phyloP scores from a whole-genome alignment of 2,329 filamentous ascomycete species.

The Blastomyces parvus region DNA sequence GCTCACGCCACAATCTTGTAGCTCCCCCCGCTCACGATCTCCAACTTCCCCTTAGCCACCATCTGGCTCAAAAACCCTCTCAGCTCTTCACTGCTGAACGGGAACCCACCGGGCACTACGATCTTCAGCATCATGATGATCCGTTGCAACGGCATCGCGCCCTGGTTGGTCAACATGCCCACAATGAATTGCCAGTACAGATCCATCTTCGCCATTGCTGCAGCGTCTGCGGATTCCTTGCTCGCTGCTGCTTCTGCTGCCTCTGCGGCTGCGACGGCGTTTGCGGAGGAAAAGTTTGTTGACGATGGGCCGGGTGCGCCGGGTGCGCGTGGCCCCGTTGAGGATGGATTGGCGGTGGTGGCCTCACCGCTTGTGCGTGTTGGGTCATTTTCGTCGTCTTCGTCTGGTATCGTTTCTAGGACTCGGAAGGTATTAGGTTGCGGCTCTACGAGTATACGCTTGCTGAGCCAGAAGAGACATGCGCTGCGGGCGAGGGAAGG shows the following conservation, averaged over 20 bases:
- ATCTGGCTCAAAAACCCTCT: slow-evolving; percentile 70
- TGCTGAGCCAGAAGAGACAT: slow-evolving; percentile 54
- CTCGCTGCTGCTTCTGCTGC: slow-evolving; percentile 35
- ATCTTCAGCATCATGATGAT: slow-evolving; percentile 96
- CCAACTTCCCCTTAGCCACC: slow-evolving; percentile 61
- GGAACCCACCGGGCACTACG: slow-evolving; percentile 76
- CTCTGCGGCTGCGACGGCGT: slow-evolving; percentile 32
- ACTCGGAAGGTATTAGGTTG: slow-evolving; percentile 47
- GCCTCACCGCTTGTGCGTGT: slow-evolving; percentile 17
- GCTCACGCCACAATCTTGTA: slow-evolving; percentile 44
- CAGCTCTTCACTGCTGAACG: slow-evolving; percentile 82
- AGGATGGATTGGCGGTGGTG: slow-evolving; percentile 18
- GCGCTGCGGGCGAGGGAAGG: slow-evolving; percentile 49
- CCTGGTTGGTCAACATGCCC: slow-evolving; percentile 90
- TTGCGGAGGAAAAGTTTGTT: slow-evolving; percentile 15
- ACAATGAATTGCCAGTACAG: slow-evolving; percentile 89
- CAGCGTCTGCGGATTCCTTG: slow-evolving; percentile 42
- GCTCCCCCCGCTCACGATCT: slow-evolving; percentile 56
- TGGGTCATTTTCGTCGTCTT: slow-evolving; percentile 21
- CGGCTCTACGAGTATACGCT: slow-evolving; percentile 41
- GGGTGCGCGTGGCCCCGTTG: slow-evolving; percentile 13
- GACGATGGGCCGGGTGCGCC: slow-evolving; percentile 5
- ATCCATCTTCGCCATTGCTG: slow-evolving; percentile 57
- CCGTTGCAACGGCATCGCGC: slow-evolving; percentile 67
- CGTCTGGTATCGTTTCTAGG: slow-evolving; percentile 43